Evolutionary conservation across 768 basidiomycete genomes (phyloP).

Genomic region (Mycena rebaudengoi): DNA sequence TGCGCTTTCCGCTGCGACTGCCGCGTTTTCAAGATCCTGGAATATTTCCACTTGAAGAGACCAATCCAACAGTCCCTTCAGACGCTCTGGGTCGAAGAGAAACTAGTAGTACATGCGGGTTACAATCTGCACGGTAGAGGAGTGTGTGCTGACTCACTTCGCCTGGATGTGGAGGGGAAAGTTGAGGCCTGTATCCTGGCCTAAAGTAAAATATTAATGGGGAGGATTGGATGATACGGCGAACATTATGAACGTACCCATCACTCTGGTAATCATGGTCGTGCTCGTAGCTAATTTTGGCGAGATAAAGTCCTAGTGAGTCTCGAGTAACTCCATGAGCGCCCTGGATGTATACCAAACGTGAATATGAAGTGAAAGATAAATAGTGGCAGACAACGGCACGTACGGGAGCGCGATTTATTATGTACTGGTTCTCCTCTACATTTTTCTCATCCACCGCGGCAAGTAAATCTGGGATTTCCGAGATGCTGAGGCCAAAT

Average conservation of each 20-base stretch:
- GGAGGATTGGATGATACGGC: background rate
- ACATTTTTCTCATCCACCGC: background rate
- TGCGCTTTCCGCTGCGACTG: background rate
- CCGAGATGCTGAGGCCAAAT: background rate
- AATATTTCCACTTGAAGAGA: background rate
- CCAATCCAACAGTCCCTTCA: constrained; percentile 10
- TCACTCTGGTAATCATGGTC: background rate
- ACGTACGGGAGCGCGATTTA: too few species aligned
- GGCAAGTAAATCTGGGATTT: background rate
- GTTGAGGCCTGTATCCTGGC: background rate
- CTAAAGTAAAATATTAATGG: background rate
- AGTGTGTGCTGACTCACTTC: background rate
- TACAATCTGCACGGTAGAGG: background rate
- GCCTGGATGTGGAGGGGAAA: background rate
- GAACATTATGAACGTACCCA: background rate
- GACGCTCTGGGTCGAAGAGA: constrained; percentile 10
- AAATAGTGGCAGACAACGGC: background rate
- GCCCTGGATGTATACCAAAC: too few species aligned
- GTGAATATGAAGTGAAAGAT: background rate
- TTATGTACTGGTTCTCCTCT: background rate
- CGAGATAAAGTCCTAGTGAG: background rate
- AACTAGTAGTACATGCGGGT: constrained; percentile 1
- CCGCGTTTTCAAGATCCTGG: constrained; percentile 4
- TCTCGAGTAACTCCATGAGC: background rate
- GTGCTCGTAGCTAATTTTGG: background rate